Evolutionary conservation across 2,329 filamentous ascomycete species (phyloP), one percentile per base, ranked within the genome.

Genomic region (Coniochaeta hoffmannii): DNA sequence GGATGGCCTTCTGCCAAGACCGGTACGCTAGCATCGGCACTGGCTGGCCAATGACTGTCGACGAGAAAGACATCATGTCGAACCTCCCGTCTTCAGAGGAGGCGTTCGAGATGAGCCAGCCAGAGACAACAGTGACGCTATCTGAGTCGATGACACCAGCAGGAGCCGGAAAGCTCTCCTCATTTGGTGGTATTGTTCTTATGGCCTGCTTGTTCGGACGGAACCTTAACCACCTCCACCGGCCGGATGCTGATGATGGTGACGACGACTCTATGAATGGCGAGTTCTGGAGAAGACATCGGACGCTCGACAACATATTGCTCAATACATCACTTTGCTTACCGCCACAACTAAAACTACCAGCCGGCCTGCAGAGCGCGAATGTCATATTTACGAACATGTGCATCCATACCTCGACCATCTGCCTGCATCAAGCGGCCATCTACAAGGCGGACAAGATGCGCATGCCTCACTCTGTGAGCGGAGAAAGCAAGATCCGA

Each of bases 361-460:
- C 94, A 0, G 73, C 75, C 15, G 90, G 90, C 0, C 73, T 96
- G 32, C 74, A 78, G 15, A 88, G 92, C 64, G 81, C 91, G 3
- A 97, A 97, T 60, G 85, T 93, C 54, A 85, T 97, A 4, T 97
- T 97, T 68, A 85, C 89, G 56, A 97, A 97, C 65, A 96, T 99
- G 90, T 91, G 89, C 66, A 90, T 99, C 31, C 92, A 97, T 68
- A 96, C 94, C 0, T 96, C 92, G 1, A 91, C 90, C 1, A 97
- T 99, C 54, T 97, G 93, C 69, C 76, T 99, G n/a, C 94, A 99
- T 66, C 94, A 99, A 73, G 94, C 93, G 2, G 94, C 94, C 26
- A 97, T 99, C 19, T 97, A 93, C 79, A 97, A 97, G 68, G 91
- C 92, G 0, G 93, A 97, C 64, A 94, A 91, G 72, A 88, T 96